phyloP scores from a whole-genome alignment of 371 early-diverging fungal species.

The Rhizopus stolonifer region DNA sequence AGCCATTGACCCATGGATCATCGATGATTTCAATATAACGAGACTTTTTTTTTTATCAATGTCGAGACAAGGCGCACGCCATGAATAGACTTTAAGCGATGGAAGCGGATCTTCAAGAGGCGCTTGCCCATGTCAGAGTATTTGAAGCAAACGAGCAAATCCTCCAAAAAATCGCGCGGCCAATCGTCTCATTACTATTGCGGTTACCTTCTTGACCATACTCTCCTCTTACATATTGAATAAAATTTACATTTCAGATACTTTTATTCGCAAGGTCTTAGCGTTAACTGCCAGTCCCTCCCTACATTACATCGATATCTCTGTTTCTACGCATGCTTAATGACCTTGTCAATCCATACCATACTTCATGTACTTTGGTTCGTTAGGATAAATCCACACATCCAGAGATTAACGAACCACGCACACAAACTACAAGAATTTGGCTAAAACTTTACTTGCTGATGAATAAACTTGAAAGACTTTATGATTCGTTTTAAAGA shows the following conservation, averaged over 20 bases:
- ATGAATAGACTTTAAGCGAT: neutral
- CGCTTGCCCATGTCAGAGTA: slow-evolving; percentile 1
- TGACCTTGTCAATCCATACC: neutral
- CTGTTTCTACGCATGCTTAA: neutral
- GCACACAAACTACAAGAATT: too few relatives aligned
- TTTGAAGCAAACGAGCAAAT: slow-evolving; percentile 1
- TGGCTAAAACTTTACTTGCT: too few relatives aligned
- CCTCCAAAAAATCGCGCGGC: neutral
- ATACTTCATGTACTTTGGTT: neutral
- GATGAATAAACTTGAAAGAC: too few relatives aligned
- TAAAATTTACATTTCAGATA: neutral
- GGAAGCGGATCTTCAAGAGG: neutral
- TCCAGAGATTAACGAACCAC: too few relatives aligned
- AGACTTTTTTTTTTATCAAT: slow-evolving; percentile 1
- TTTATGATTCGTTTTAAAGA: too few relatives aligned
- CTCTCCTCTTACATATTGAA: neutral
- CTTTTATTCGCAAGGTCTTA: neutral
- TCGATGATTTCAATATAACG: too few relatives aligned
- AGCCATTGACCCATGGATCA: too few relatives aligned
- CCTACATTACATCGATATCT: neutral
- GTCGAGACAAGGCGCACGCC: neutral
- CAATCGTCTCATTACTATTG: neutral
- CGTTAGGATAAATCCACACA: neutral
- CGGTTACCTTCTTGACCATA: neutral
- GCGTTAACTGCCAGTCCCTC: neutral